These are phyloP conservation scores for Cryptococcus sp. DNA, from an alignment of 1,284 basidiomycete species.

Conservation along the genomic window DNA sequence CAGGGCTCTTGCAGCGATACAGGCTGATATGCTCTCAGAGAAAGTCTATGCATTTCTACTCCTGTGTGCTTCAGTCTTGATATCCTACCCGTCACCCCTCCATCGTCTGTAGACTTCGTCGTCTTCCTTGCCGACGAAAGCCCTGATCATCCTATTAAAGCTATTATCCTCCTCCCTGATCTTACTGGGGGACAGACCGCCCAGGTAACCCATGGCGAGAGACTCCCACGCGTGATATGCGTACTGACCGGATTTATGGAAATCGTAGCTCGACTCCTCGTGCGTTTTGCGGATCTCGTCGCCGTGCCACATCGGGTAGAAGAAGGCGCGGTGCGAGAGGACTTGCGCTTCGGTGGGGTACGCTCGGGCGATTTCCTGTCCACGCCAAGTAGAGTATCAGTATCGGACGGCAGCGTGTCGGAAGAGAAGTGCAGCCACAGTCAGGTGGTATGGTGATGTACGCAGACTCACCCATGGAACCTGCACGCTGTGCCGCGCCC, in stretches of 20 bases:
- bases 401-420: not conserved
- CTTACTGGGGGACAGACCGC: slow-evolving; percentile 38
- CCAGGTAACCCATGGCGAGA: slow-evolving; percentile 51
- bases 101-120: slow-evolving; percentile 34
- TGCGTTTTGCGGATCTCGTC: slow-evolving; percentile 48
- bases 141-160: slow-evolving; percentile 50
- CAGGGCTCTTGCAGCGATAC: too few relatives aligned
- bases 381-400: not conserved
- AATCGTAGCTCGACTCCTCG: slow-evolving; percentile 46
- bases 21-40: too few relatives aligned
- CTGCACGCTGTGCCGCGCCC: slow-evolving; percentile 55
- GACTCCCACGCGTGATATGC: slow-evolving; percentile 57
- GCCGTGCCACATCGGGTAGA: slow-evolving; percentile 57
- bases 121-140: slow-evolving; percentile 42
- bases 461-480: slow-evolving; percentile 44
- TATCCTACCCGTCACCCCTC: slow-evolving; percentile 14
- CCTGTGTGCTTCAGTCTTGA: too few relatives aligned
- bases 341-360: slow-evolving; percentile 56
- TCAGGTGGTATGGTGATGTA: not conserved
- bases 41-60: too few relatives aligned
- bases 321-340: slow-evolving; percentile 55
- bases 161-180: slow-evolving; percentile 48
- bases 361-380: slow-evolving; percentile 49
- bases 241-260: slow-evolving; percentile 46
- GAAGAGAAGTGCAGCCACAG: not conserved